Evolutionary conservation across 805 yeast genomes (phyloP).

Genomic region (Kazachstania taianensis): DNA sequence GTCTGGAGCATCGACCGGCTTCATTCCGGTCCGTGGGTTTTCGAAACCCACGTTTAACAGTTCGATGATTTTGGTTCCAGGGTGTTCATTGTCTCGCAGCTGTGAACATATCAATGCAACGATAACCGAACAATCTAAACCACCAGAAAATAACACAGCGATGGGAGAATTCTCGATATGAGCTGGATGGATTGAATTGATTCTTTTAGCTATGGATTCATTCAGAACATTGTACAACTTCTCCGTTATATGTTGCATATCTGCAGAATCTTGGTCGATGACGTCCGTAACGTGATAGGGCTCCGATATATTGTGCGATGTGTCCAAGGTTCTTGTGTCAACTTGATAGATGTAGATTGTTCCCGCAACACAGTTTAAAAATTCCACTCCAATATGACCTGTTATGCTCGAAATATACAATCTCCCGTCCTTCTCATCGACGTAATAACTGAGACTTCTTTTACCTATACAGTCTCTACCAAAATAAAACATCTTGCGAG

Average conservation of each 20-base stretch:
- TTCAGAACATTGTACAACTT: slow-evolving; percentile 26
- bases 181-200: slow-evolving; percentile 51
- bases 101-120: slow-evolving; percentile 40
- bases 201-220: slow-evolving; percentile 38
- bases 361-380: slow-evolving; percentile 46
- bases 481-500: slow-evolving; percentile 42
- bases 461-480: slow-evolving; percentile 82
- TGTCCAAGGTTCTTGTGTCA: slow-evolving; percentile 11
- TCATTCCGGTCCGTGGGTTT: slow-evolving; percentile 63
- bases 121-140: slow-evolving; percentile 81
- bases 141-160: slow-evolving; percentile 83
- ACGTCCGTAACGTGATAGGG: slow-evolving; percentile 14
- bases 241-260: slow-evolving; percentile 7
- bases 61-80: slow-evolving; percentile 38
- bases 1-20: slow-evolving; percentile 73
- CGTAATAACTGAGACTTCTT: slow-evolving; percentile 52
- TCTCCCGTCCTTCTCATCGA: slow-evolving; percentile 27
- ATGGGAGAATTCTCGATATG: slow-evolving; percentile 32
- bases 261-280: slow-evolving; percentile 13
- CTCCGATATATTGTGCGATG: slow-evolving; percentile 8
- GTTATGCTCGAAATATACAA: slow-evolving; percentile 39
- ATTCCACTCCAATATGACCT: slow-evolving; percentile 10
- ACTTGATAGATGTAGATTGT: slow-evolving; percentile 37
- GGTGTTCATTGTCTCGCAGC: slow-evolving; percentile 13
- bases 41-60: slow-evolving; percentile 88